These are phyloP conservation scores for Aspergillus homomorphus DNA, from an alignment of 495 filamentous ascomycete genomes.

Conservation along the genomic window DNA sequence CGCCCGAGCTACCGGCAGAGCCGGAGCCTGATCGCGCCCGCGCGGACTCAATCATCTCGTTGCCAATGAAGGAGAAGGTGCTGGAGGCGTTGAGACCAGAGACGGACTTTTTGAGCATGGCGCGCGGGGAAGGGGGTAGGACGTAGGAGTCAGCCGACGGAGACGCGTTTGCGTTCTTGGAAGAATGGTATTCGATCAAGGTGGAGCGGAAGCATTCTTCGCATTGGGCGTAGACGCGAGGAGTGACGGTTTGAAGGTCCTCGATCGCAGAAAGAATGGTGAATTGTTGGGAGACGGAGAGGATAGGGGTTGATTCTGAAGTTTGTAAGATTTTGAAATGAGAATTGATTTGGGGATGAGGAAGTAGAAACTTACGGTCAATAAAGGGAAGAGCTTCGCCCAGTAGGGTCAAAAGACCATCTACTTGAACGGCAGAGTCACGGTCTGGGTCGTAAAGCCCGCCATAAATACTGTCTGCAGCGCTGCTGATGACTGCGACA, in stretches of 20 bases:
- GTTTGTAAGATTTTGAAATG: slow-evolving; percentile 10
- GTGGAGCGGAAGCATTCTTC: slow-evolving; percentile 64
- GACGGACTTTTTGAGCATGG: slow-evolving; percentile 65
- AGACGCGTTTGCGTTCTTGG: slow-evolving; percentile 44
- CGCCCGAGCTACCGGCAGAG: slow-evolving; percentile 52
- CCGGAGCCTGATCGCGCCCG: slow-evolving; percentile 47
- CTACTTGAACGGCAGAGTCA: slow-evolving; percentile 77
- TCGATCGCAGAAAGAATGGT: slow-evolving; percentile 75
- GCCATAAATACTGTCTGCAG: slow-evolving; percentile 82
- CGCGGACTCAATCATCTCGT: slow-evolving; percentile 59
- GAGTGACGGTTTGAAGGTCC: slow-evolving; percentile 73
- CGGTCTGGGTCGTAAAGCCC: slow-evolving; percentile 77
- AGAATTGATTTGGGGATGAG: background rate
- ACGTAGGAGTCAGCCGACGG: slow-evolving; percentile 23
- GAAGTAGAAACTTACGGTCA: slow-evolving; percentile 48
- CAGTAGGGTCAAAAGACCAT: slow-evolving; percentile 76
- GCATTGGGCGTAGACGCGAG: slow-evolving; percentile 64
- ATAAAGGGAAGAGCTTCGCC: slow-evolving; percentile 80
- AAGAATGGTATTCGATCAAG: slow-evolving; percentile 44
- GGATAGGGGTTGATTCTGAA: slow-evolving; percentile 36
- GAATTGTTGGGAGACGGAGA: slow-evolving; percentile 63
- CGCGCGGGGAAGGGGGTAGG: slow-evolving; percentile 51
- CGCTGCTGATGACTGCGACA: slow-evolving; percentile 73
- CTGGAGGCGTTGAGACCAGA: slow-evolving; percentile 52
- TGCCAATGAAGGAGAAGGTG: slow-evolving; percentile 68